Base-by-base conservation (phyloP, 495 filamentous ascomycete genomes). In the Tuber melanosporum region DNA sequence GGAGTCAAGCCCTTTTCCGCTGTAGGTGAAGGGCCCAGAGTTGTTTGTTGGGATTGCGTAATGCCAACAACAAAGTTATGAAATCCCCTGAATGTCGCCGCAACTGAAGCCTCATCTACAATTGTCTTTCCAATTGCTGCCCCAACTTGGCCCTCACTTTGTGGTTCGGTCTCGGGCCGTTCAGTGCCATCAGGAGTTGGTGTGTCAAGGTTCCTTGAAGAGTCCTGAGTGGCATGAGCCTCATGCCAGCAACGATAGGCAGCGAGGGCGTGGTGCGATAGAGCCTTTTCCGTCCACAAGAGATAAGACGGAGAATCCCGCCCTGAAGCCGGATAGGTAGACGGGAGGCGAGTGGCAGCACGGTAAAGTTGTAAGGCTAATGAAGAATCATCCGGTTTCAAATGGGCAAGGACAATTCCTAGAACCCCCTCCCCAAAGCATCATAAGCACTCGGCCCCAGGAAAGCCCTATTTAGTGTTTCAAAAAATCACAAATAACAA, bases 221-320 rank as follows among this genome's bases (percentile, higher is more conserved):
- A 72, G 86, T 87, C 17, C 86, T 85, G 73, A 87, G 81, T 76
- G 86, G 79, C 71, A 15, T 82, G 82, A 45, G 78, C 77, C 75
- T 83, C 78, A 46, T 73, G 72, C 82, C 82, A 83, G 52, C 83
- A 84, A 45, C 45, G 49, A 43, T 83, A 83, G 22, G 82, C 79
- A 69, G 77, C 82, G 36, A 83, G 74, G 26, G 82, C 82, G 62
- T 83, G 76, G 36, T 77, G 75, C 42, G 79, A 82, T 71, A 83
- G 78, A 19, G 82, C 79, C 41, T 83, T 83, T 71, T 83, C 82
- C 3, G 77, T 79, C 82, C 82, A 83, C 19, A 82, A 46, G 5
- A 78, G 66, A 45, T 82, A 79, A 7, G 78, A 78, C 46, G 71
- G 47, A 19, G 75, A 78, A 41, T 69, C 73, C 45, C 73, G 71